Conservation (phyloP, 768 basidiomycete genomes). For the Agrocybe pediades region DNA sequence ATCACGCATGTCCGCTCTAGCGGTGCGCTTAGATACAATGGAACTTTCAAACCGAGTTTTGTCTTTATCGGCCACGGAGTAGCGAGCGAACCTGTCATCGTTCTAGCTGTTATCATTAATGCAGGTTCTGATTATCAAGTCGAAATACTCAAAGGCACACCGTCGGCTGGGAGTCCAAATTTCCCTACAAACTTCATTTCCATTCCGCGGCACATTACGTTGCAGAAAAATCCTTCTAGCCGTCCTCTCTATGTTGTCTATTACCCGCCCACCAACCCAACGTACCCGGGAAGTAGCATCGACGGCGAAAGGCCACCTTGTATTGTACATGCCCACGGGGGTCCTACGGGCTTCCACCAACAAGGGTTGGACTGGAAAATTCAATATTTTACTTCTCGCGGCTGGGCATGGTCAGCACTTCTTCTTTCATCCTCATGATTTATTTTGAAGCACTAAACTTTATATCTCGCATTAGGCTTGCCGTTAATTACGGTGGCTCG, state of each 20-base stretch:
- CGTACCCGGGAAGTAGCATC: conserved; percentile 49
- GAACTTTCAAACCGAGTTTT: no score
- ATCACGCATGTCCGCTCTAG: conserved; percentile 36
- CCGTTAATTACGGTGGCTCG: conserved; percentile 80
- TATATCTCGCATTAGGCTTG: conserved; percentile 46
- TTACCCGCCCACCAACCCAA: conserved; percentile 68
- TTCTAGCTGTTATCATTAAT: conserved; percentile 29
- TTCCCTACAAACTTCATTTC: conserved; percentile 39
- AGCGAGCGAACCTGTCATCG: conserved; percentile 36
- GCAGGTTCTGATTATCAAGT: conserved; percentile 2
- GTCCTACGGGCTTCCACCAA: conserved; percentile 55
- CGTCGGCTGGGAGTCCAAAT: conserved; percentile 4
- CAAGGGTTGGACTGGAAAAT: conserved; percentile 56
- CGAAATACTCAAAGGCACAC: conserved; percentile 6
- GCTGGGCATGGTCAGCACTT: conserved; percentile 74
- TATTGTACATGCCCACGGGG: conserved; percentile 68
- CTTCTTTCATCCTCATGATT: no score
- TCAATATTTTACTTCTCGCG: conserved; percentile 70
- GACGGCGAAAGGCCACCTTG: conserved; percentile 66
- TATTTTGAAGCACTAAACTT: conserved; percentile 10
- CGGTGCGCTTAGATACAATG: conserved; percentile 28
- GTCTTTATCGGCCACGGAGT: conserved; percentile 47
- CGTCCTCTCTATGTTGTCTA: conserved; percentile 59
- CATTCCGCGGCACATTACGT: conserved; percentile 45
- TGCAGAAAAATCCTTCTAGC: conserved; percentile 34